Evolutionary conservation across 345 rosid genomes (phyloP), one percentile per base, ranked within the genome.

Genomic region (Carallia brachiata): DNA sequence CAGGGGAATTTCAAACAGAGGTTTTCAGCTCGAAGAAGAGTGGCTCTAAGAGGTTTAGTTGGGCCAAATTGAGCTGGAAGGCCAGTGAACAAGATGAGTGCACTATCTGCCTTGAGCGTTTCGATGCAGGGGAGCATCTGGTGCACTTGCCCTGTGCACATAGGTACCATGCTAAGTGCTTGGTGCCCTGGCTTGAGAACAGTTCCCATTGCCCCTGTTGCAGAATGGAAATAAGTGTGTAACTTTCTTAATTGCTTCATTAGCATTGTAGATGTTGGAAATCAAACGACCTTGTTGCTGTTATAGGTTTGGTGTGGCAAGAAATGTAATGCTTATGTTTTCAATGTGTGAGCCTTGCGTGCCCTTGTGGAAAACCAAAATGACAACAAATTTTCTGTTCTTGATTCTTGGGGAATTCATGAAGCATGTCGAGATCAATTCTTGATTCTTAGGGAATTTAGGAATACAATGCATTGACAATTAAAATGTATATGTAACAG

Each of bases 131-230:
- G 36, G 88, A 88, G 76, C 85, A 80, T 32, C 72, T 88, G 78
- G 77, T 78, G 36, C 82, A 82, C 77, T 76, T 88, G 18, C 87
- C 85, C 0, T 94, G 97, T 72, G 83, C 87, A 2, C 96, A 94
- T 73, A 77, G 82, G 85, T 90, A 88, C 79, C 97, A 91, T 62
- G 68, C 80, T 1, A 74, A 63, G 52, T 90, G 98, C 27, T 57
- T 88, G 83, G 65, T 84, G 53, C 95, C 95, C 47, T 91, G 97
- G 96, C 82, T 89, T 3, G 86, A 81, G 28, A 84, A 44, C 56
- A 79, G 77, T 70, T 70, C 86, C 10, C 88, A 77, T 17, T 91
- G 98, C 76, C 97, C 97, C 19, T 94, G 87, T 69, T 87, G 97
- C 78, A 80, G 97, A 77, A 70, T 62, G 81, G 82, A 75, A 7